These are phyloP conservation scores for Cupressus sempervirens DNA, from an alignment of 75 land plant species.

Conservation along the genomic window DNA sequence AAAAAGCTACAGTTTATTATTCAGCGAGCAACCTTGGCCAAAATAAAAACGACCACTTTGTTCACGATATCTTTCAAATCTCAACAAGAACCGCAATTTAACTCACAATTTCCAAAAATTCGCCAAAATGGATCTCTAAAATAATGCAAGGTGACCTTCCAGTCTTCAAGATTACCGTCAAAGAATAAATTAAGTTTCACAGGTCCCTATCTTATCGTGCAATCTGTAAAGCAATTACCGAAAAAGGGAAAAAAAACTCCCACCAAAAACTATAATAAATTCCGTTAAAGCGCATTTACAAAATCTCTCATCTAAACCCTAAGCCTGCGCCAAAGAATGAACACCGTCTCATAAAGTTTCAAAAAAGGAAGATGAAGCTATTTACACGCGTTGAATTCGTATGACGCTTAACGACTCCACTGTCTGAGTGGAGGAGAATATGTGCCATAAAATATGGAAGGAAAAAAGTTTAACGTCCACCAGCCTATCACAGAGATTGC, in stretches of 20 bases:
- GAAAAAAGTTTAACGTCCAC: no score
- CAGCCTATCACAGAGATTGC: not conserved
- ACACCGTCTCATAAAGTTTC: not conserved
- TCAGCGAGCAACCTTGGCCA: not conserved
- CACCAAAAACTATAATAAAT: not conserved
- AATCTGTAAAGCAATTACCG: not conserved
- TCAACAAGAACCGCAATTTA: not conserved
- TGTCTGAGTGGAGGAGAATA: not conserved
- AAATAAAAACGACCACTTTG: not conserved
- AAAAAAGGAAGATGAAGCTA: not conserved
- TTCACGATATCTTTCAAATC: not conserved
- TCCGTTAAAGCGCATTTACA: not conserved
- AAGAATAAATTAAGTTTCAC: not conserved
- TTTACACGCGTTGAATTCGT: not conserved
- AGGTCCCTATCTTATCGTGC: slow-evolving; percentile 3
- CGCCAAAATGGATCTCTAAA: not conserved
- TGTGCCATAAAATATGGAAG: not conserved
- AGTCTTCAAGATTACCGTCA: not conserved
- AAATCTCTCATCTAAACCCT: not conserved
- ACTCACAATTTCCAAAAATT: not conserved
- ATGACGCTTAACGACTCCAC: not conserved
- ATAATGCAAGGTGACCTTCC: not conserved
- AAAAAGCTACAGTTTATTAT: not conserved
- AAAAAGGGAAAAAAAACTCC: not conserved
- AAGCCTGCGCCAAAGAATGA: not conserved